Evolutionary conservation across 495 filamentous ascomycete species (phyloP).

Genomic region (Aspergillus baeticus): DNA sequence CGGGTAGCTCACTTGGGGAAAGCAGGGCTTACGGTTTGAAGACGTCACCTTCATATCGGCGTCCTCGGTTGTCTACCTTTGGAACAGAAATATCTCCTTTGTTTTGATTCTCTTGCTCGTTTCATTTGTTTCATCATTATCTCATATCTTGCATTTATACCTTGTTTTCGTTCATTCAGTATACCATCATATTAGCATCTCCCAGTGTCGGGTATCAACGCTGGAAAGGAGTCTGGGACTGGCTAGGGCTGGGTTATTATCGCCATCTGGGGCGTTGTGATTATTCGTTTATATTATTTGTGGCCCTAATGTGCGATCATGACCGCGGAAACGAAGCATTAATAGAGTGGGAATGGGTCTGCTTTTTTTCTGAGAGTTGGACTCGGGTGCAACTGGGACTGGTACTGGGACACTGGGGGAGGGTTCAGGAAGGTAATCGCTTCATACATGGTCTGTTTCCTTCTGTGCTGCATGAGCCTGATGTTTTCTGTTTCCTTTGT

Average conservation of each 20-base stretch:
- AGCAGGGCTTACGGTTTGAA: background rate
- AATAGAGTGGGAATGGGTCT: conserved; percentile 17
- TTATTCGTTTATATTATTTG: conserved; percentile 20
- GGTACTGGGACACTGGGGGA: conserved; percentile 3
- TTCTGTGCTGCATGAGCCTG: background rate
- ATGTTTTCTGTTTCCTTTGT: conserved; percentile 3
- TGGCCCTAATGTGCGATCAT: conserved; percentile 20
- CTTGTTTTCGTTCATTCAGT: conserved; percentile 27
- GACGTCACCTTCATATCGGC: background rate
- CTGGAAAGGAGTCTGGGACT: conserved; percentile 36
- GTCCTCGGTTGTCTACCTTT: background rate
- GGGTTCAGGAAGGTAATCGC: background rate
- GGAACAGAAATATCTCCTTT: conserved; percentile 7
- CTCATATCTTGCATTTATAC: conserved; percentile 22
- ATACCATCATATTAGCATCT: conserved; percentile 22
- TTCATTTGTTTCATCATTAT: conserved; percentile 15
- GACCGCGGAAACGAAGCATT: conserved; percentile 18
- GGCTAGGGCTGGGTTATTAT: conserved; percentile 15
- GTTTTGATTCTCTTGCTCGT: conserved; percentile 18
- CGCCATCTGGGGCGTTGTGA: conserved; percentile 10
- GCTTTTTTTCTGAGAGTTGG: conserved; percentile 1
- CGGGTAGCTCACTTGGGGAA: background rate
- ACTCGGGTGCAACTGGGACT: background rate
- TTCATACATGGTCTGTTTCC: background rate
- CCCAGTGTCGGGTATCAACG: conserved; percentile 23